Evolutionary conservation across 495 filamentous ascomycete species (phyloP), one percentile per base, ranked within the genome.

Genomic region (Diplogelasinospora grovesii): DNA sequence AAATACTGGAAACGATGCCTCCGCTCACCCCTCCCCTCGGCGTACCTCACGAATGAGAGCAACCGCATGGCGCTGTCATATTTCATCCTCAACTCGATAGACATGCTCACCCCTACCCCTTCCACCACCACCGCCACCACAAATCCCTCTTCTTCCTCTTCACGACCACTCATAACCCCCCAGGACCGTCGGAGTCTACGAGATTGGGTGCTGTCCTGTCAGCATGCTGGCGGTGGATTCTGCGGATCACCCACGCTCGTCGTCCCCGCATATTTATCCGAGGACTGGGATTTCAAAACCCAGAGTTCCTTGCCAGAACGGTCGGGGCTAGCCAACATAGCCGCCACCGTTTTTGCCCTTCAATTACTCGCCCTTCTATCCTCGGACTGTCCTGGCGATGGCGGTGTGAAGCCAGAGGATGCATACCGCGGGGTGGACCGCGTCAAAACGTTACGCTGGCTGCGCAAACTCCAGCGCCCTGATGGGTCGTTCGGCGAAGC

Each of bases 401-500:
- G 54, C 1, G n/a, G n/a, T n/a, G n/a, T n/a, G n/a, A n/a, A n/a
- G n/a, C n/a, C n/a, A n/a, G n/a, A n/a, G n/a, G n/a, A n/a, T n/a
- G 56, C 59, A 9, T 71, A 67, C 21, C 41, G 39, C 8, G 60
- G 81, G 5, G 78, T 97, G 13, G 77, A 82, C 52, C 74, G 83
- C 41, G 67, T 50, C 30, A 75, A 74, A 40, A 83, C 82, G 50
- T 59, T 96, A 45, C 53, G 61, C 23, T 93, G 89, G 83, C 66
- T 98, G 36, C 73, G 66, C 39, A 76, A 63, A 43, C 52, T 96
- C 63, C 92, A 98, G 71, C 75, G 88, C 10, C 59, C 64, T 2
- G 83, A 96, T 57, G 92, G 92, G 10, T 90, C 88, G 50, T 98
- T 98, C 63, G 93, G 90, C 2, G 89, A 98, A 59, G 70, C 82